Conservation (phyloP, 1,139 yeast species). For the Scheffersomyces titani region DNA sequence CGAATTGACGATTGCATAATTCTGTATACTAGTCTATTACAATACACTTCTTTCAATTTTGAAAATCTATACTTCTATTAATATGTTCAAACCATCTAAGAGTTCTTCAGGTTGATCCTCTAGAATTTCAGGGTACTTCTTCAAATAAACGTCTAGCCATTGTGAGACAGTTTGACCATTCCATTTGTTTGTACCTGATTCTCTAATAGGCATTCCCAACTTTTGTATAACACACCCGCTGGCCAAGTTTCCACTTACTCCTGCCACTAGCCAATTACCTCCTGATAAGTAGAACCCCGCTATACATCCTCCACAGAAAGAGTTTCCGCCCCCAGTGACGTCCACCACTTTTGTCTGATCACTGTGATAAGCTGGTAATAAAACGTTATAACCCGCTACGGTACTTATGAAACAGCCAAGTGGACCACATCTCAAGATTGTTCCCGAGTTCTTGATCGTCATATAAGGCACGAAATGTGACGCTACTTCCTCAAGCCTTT, state of each 20-base stretch:
- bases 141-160: conserved; percentile 29
- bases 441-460: conserved; percentile 40
- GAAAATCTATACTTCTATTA: neutral
- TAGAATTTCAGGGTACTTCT: conserved; percentile 1
- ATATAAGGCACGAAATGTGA: conserved; percentile 46
- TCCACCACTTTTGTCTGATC: conserved; percentile 59
- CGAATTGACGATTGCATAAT: neutral
- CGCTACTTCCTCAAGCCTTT: conserved; percentile 35
- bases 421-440: conserved; percentile 71
- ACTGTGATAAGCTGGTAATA: conserved; percentile 77
- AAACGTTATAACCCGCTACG: conserved; percentile 15
- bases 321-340: conserved; percentile 94
- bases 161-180: conserved; percentile 45
- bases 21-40: neutral
- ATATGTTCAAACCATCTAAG: neutral
- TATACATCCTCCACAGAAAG: conserved; percentile 81
- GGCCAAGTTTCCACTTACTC: conserved; percentile 71
- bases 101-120: neutral
- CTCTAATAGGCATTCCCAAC: conserved; percentile 63
- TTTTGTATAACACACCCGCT: conserved; percentile 81
- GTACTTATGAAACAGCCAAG: conserved; percentile 53
- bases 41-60: neutral
- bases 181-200: conserved; percentile 44
- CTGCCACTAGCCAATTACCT: conserved; percentile 55
- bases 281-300: conserved; percentile 53